Evolutionary conservation across 2,329 filamentous ascomycete species (phyloP), one percentile per base, ranked within the genome.

Genomic region (Penicillium hordei): DNA sequence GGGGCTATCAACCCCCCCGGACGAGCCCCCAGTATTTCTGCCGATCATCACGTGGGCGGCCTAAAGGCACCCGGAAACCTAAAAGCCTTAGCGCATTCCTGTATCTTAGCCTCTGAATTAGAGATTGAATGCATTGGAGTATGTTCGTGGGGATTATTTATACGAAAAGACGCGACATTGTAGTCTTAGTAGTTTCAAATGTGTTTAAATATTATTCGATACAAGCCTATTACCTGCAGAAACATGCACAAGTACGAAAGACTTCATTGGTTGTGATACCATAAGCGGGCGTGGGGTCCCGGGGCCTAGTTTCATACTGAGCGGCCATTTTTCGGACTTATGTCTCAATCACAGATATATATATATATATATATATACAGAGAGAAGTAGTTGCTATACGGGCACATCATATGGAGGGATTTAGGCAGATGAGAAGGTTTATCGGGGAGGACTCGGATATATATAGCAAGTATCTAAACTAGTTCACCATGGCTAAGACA

Each of bases 31-130:
- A 27, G 34, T 48, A 36, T 53, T 57, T 53, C 49, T 57, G 55
- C 43, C 55, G 15, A 54, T 34, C 49, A 52, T 57, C 55, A 57
- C 55, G 55, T 57, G 55, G 43, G 48, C 34, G 42, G 49, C 53
- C 46, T 55, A 13, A 42, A 36, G 12, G 52, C 23, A 27, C 44
- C 31, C 21, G 23, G 15, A 31, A 49, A 33, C 25, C 36, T 34
- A 50, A 43, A 43, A 8, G 21, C 8, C n/a, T 33, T 51, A 51
- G 46, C 46, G 53, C 21, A 21, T 42, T 50, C 15, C 25, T 40
- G 6, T 31, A 23, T 39, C 38, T 49, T 38, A n/a, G 21, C 27
- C 36, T 13, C 38, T 29, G 5, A 19, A 33, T 13, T 4, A 33
- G 12, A 29, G 39, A 17, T 23, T 15, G 43, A 33, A 23, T 46